These are phyloP conservation scores for Gossypium trilobum DNA, from an alignment of 441 rosid species.

Conservation along the genomic window DNA sequence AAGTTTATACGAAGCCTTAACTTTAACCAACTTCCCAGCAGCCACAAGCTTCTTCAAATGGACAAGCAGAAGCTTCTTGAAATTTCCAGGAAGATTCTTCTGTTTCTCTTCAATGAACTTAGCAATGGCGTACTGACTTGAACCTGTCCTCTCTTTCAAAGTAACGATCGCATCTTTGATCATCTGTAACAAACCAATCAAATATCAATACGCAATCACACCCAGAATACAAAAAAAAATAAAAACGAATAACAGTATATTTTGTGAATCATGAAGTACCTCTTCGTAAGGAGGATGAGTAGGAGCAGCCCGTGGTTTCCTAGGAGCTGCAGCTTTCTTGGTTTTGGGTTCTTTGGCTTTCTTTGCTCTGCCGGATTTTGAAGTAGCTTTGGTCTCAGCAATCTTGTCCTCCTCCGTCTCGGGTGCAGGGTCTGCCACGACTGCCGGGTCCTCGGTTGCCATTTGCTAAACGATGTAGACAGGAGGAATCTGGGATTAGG, in stretches of 20 bases:
- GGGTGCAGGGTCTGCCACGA: slow-evolving; percentile 18
- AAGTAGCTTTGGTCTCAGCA: slow-evolving; percentile 30
- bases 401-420: slow-evolving; percentile 28
- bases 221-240: neutral
- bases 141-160: slow-evolving; percentile 76
- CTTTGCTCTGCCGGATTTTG: slow-evolving; percentile 33
- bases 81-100: slow-evolving; percentile 48
- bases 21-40: slow-evolving; percentile 59
- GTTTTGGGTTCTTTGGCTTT: slow-evolving; percentile 48
- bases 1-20: slow-evolving; percentile 63
- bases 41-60: slow-evolving; percentile 65
- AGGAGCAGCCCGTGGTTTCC: slow-evolving; percentile 34
- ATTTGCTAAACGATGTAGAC: slow-evolving; percentile 4
- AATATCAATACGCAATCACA: neutral
- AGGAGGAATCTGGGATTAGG: neutral
- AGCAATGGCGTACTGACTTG: slow-evolving; percentile 81
- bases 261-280: slow-evolving; percentile 25
- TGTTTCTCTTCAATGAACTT: slow-evolving; percentile 78
- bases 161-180: slow-evolving; percentile 61
- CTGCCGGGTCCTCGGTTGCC: slow-evolving; percentile 37
- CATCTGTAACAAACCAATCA: slow-evolving; percentile 39
- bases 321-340: slow-evolving; percentile 42
- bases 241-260: slow-evolving; percentile 14
- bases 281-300: slow-evolving; percentile 70
- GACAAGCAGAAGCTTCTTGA: slow-evolving; percentile 54